Evolutionary conservation across 768 basidiomycete species (phyloP), one percentile per base, ranked within the genome.

Genomic region (Pisolithus sp.): DNA sequence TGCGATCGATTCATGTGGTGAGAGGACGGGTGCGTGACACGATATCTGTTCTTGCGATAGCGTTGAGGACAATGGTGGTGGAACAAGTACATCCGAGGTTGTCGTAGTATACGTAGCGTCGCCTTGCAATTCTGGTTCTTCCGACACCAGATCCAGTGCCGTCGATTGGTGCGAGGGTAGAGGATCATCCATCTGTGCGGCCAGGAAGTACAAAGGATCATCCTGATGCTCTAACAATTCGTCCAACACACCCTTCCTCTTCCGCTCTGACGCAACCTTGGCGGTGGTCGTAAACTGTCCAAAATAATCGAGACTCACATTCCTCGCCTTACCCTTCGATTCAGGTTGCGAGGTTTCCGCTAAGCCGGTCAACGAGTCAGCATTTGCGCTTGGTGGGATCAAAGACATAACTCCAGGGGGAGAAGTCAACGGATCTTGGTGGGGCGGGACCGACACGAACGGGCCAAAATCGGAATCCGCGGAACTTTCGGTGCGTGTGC

Each of bases 171-270:
- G 45, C 1, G 17, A 31, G 12, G 45, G 12, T 9, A 4, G 30
- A 30, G 45, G 17, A 7, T 46, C 26, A 9, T 36, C 46, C 49
- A 53, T 51, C 47, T 56, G 43, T 46, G 53, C 40, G 50, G 61
- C 42, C 51, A 80, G 51, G 71, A 81, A 84, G 61, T 82, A 85
- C 57, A 87, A 63, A 1, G 85, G 85, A 62, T 89, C 85, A 47
- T 86, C 82, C 64, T 88, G 78, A 53, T 85, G 79, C 53, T 74
- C 58, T 36, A 88, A 62, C 34, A 89, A 64, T 61, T 89, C 86
- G 42, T 84, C 78, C 46, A 89, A 68, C 5, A 88, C 68, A 21
- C 68, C 73, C 50, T 73, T 74, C 53, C 78, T 71, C 46, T 75
- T 81, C 37, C 70, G 72, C 47, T 80, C 78, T 0, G 77, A 73